Percentiles rank a stretch among this genome's conserved stretches.
Evolutionary conservation across 2,329 filamentous ascomycete genomes (phyloP).

Genomic region (Ilyonectria destructans): DNA sequence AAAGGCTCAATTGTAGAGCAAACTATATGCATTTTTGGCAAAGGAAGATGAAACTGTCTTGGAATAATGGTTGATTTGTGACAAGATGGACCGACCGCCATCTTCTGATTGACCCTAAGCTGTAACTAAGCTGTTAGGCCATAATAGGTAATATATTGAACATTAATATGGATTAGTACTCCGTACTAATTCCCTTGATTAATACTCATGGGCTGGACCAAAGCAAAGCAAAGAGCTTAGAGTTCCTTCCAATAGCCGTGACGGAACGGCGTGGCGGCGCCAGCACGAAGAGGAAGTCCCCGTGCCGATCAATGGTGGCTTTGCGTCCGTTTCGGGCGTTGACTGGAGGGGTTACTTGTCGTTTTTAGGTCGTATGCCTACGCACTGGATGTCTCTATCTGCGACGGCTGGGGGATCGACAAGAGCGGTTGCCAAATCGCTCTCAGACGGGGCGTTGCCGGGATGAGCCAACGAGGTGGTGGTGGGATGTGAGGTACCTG

Average conservation of each 20-base stretch:
- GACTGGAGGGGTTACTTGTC: constrained; percentile 11
- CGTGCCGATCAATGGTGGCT: constrained; percentile 23
- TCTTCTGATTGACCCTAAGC: neutral
- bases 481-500: constrained; percentile 4
- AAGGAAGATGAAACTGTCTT: neutral
- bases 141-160: neutral
- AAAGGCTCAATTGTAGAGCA: neutral
- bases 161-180: neutral
- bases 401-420: constrained; percentile 16
- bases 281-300: constrained; percentile 12
- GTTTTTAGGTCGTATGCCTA: neutral
- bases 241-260: neutral
- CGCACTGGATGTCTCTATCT: neutral
- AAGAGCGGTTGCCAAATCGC: neutral
- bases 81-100: too few species aligned
- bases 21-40: neutral
- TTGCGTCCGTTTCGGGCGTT: too few species aligned
- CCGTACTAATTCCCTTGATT: neutral
- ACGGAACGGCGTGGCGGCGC: constrained; percentile 22
- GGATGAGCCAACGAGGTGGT: constrained; percentile 3
- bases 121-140: neutral
- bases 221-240: neutral
- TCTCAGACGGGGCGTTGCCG: neutral
- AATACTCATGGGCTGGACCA: neutral
- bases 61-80: neutral